phyloP scores from a whole-genome alignment of 225 moss, liverwort and hornwort genomes.

The Pseudoscleropodium purum region DNA sequence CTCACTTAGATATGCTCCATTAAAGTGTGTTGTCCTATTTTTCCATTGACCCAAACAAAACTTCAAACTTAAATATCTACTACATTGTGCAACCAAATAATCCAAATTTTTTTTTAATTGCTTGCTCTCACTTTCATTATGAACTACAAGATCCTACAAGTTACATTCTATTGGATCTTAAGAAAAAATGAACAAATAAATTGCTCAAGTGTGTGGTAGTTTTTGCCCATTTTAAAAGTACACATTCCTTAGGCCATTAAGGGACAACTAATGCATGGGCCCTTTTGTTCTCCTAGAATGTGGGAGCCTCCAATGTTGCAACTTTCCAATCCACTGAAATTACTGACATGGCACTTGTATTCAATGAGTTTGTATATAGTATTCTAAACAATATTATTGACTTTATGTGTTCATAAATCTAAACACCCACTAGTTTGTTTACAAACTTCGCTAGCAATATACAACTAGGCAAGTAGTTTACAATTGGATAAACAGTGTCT shows the following conservation, averaged over 20 bases:
- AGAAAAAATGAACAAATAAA: background rate
- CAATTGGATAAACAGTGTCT: fast-evolving
- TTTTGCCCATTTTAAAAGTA: background rate
- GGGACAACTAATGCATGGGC: too few relatives aligned
- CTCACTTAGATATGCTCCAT: background rate
- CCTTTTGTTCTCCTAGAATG: background rate
- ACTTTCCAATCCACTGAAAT: background rate
- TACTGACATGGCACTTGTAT: background rate
- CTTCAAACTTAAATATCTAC: background rate
- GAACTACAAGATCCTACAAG: background rate
- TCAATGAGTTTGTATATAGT: background rate
- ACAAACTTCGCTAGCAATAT: fast-evolving
- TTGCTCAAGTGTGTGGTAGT: background rate
- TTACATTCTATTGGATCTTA: background rate
- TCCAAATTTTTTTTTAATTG: fast-evolving
- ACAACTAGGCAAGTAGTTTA: too few relatives aligned
- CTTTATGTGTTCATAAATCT: background rate
- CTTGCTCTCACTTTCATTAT: background rate
- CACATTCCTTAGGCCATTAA: fast-evolving
- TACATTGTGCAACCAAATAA: background rate
- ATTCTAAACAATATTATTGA: background rate
- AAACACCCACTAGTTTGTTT: fast-evolving
- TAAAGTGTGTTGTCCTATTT: fast-evolving
- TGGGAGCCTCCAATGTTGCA: background rate
- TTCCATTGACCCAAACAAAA: background rate